Evolutionary conservation across 345 rosid genomes (phyloP).

Genomic region (Populus alba): DNA sequence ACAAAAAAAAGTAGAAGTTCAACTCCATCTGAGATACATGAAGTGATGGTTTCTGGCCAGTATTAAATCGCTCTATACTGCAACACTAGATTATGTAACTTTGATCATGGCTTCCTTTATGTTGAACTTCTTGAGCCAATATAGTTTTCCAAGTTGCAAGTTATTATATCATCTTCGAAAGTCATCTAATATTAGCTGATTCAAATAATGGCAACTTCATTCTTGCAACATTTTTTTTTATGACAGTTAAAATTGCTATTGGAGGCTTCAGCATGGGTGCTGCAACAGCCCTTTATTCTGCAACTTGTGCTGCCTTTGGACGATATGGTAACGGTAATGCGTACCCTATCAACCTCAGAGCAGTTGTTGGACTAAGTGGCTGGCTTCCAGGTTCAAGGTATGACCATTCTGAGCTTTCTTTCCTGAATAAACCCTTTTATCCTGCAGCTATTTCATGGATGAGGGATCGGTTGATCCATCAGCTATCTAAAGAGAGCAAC

Average conservation of each 20-base stretch:
- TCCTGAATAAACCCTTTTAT: not conserved
- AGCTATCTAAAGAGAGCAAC: not conserved
- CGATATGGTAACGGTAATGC: conserved; percentile 23
- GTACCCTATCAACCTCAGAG: conserved; percentile 28
- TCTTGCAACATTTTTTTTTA: not conserved
- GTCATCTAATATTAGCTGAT: not conserved
- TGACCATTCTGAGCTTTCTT: not conserved
- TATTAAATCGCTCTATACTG: not conserved
- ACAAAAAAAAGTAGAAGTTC: not conserved
- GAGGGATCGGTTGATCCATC: not conserved
- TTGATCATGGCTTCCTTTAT: not conserved
- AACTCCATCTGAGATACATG: not conserved
- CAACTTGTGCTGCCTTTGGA: conserved; percentile 29
- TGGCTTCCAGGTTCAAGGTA: conserved; percentile 36
- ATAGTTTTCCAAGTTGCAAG: not conserved
- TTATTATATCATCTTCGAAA: not conserved
- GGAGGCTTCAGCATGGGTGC: conserved; percentile 40
- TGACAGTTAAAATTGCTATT: conserved; percentile 33
- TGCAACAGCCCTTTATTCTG: conserved; percentile 34
- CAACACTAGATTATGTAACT: not conserved
- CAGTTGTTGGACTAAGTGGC: conserved; percentile 33
- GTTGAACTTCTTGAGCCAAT: not conserved
- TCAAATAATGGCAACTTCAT: not conserved
- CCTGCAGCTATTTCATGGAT: not conserved
- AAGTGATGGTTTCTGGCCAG: not conserved